Evolutionary conservation across 495 filamentous ascomycete genomes (phyloP).

Genomic region (Podospora pseudoanserina): DNA sequence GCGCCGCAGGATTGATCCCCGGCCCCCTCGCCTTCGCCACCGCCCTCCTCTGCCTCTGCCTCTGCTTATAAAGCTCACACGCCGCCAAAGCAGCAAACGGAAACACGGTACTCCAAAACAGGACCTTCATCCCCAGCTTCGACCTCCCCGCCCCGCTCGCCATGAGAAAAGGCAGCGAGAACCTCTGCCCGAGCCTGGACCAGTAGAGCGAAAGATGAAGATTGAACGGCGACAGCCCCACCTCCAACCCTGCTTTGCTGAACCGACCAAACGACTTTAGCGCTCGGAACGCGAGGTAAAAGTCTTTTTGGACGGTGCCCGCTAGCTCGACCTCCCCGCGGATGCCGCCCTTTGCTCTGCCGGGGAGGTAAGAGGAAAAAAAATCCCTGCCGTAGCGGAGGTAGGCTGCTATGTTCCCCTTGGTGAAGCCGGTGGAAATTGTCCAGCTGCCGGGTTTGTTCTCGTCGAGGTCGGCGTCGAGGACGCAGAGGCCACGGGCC

Average conservation of each 20-base stretch:
- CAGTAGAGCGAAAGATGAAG: conserved; percentile 35
- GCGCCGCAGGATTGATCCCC: conserved; percentile 34
- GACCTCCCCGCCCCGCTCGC: conserved; percentile 14
- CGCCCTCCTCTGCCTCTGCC: conserved; percentile 37
- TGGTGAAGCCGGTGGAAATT: conserved; percentile 20
- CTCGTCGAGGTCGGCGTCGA: conserved; percentile 24
- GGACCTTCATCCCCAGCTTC: conserved; percentile 18
- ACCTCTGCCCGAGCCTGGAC: conserved; percentile 36
- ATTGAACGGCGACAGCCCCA: conserved; percentile 26
- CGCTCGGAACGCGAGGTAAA: conserved; percentile 27
- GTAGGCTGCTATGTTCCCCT: conserved; percentile 20
- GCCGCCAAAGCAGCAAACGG: conserved; percentile 51
- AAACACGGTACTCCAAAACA: conserved; percentile 39
- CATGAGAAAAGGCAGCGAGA: conserved; percentile 33
- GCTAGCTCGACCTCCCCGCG: conserved; percentile 29
- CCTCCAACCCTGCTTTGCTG: conserved; percentile 28
- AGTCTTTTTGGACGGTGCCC: conserved; percentile 18
- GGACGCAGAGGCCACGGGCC: conserved; percentile 16
- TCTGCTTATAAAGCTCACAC: conserved; percentile 47
- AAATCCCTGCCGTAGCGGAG: conserved; percentile 28
- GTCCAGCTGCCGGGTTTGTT: conserved; percentile 22
- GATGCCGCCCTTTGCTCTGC: conserved; percentile 3
- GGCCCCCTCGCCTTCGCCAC: conserved; percentile 29
- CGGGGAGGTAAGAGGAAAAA: conserved; percentile 13
- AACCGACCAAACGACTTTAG: conserved; percentile 25